Base-by-base conservation (phyloP, 495 filamentous ascomycete genomes). In the Elaphomyces granulatus region DNA sequence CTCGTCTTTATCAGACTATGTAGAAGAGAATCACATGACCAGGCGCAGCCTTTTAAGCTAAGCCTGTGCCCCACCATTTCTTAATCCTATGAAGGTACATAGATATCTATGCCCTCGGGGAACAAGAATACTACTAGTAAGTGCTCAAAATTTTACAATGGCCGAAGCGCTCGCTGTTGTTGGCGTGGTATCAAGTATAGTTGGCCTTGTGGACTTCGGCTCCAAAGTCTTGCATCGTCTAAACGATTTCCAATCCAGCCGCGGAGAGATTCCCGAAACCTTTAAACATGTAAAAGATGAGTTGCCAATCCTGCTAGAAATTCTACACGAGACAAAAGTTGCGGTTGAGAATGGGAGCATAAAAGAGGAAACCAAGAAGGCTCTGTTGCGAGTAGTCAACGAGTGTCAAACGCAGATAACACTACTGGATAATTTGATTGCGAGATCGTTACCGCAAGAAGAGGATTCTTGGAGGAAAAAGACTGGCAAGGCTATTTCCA, bases 201-300 rank as follows among this genome's bases (percentile, higher is more conserved):
- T 53, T 31, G 53, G 60, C 30, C 56, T 65, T 14, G 47, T 58
- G 37, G 52, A 54, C 28, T 62, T 60, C 34, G 55, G 55, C 20
- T 41, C 45, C 16, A 62, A 49, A 20, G 35, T 59, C 10, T 32
- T 56, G 12, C 28, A 35, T 30, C 49, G 60, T 14, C 47, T 64
- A 8, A 34, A 60, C 17, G n/a, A n/a, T n/a, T n/a, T n/a, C n/a
- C n/a, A n/a, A n/a, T 42, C 38, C 4, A 45, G 43, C 18, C 41
- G 49, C 15, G 38, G 39, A 14, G 44, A 55, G 1, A 32, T 58
- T 12, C 59, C 58, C 4, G 47, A 48, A 21, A 40, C 46, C n/a
- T 54, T 60, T 36, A 43, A 38, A 8, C 44, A 61, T 40, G 53
- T 59, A 32, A 47, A 46, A 20, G 42, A 45, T 30, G 44, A 54